Conservation (phyloP, 2,329 filamentous ascomycete genomes). For the Myriosclerotinia duriaeana region DNA sequence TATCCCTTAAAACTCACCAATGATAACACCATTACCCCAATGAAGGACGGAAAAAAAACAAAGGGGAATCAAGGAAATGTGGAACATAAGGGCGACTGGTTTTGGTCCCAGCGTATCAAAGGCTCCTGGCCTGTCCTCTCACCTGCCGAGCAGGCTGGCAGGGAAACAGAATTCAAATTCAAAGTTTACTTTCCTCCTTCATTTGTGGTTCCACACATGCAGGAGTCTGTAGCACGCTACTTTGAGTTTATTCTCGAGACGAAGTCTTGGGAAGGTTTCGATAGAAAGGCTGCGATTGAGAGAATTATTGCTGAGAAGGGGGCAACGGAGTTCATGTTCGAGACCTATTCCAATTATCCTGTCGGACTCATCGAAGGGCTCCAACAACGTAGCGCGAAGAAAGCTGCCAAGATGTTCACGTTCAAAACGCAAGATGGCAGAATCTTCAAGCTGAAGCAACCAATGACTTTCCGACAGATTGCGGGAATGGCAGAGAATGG, state of each 20-base stretch:
- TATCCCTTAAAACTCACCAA: neutral
- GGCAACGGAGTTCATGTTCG: neutral
- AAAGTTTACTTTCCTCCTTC: neutral
- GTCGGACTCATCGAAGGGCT: neutral
- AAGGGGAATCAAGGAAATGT: fast-evolving
- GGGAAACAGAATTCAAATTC: neutral
- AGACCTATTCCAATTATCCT: neutral
- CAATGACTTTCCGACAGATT: neutral
- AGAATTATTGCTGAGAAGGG: neutral
- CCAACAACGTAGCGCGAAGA: neutral
- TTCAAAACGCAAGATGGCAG: neutral
- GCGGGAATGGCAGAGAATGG: neutral
- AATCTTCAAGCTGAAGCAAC: neutral
- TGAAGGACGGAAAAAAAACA: too few relatives aligned
- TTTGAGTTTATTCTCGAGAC: neutral
- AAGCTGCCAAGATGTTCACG: neutral
- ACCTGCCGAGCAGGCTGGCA: fast-evolving
- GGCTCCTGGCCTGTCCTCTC: too few relatives aligned
- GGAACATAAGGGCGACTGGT: neutral
- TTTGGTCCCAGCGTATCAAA: neutral
- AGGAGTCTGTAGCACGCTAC: neutral
- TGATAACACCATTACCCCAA: neutral
- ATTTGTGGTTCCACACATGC: neutral
- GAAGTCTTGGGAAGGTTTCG: neutral
- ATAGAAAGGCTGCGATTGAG: neutral